Percentiles rank a stretch among this genome's conserved stretches.
These are phyloP conservation scores for Melianthus villosus DNA, from an alignment of 441 rosid genomes.

Conservation along the genomic window DNA sequence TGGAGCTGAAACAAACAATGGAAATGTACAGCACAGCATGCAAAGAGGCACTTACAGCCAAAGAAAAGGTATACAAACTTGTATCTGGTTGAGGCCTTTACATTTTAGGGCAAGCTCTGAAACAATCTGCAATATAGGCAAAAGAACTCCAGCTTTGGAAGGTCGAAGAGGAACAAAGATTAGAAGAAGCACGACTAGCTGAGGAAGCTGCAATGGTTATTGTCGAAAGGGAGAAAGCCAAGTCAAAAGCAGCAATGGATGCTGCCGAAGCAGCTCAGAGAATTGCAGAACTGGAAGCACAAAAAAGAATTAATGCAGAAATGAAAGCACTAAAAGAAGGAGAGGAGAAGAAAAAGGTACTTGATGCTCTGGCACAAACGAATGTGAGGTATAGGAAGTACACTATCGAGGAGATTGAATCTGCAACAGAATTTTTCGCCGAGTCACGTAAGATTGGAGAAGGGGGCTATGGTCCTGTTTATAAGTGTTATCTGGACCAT, in stretches of 20 bases:
- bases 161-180: conserved; percentile 4
- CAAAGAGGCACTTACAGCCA: conserved; percentile 68
- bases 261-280: conserved; percentile 4
- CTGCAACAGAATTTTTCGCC: conserved; percentile 2
- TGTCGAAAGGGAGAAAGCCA: conserved; percentile 6
- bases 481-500: conserved; percentile 6
- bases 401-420: conserved; percentile 6
- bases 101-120: not conserved
- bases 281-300: conserved; percentile 7
- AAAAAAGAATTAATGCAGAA: not conserved
- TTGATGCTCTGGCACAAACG: not conserved
- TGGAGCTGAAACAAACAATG: conserved; percentile 83
- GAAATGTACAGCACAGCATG: conserved; percentile 77
- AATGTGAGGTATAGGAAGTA: conserved; percentile 7
- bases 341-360: conserved; percentile 6
- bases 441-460: conserved; percentile 3
- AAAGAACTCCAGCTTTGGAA: conserved; percentile 37
- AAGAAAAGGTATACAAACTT: conserved; percentile 38
- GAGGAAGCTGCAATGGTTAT: conserved; percentile 5
- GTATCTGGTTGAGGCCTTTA: not conserved
- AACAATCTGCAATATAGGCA: conserved; percentile 20
- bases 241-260: conserved; percentile 7
- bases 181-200: conserved; percentile 6
- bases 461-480: conserved; percentile 3
- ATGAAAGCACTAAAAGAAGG: conserved; percentile 4